A percentile compares a stretch with the other conserved stretches of the same genome.
These are phyloP conservation scores for Silene coronaria DNA, from an alignment of 179 eudicot species.

Conservation along the genomic window DNA sequence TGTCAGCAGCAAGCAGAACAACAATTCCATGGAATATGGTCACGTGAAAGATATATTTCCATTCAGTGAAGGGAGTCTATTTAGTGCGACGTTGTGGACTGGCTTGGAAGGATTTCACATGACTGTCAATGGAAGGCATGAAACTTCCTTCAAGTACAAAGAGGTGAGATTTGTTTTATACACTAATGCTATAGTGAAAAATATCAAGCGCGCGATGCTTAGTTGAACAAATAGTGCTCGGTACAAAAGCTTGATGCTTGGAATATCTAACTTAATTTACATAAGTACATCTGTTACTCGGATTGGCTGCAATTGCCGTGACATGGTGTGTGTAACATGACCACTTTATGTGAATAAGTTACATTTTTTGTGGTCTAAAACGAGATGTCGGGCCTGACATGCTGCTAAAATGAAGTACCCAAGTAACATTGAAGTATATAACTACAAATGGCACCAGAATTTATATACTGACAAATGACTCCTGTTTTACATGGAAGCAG, in stretches of 20 bases:
- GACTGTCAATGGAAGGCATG: constrained; percentile 96
- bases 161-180: constrained; percentile 42
- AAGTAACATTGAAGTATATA: background rate
- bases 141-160: constrained; percentile 76
- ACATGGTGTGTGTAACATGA: background rate
- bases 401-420: background rate
- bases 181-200: background rate
- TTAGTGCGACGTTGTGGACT: constrained; percentile 78
- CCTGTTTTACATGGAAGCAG: constrained; percentile 35
- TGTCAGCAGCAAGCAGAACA: constrained; percentile 27
- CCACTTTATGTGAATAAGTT: background rate
- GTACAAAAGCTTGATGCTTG: background rate
- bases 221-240: background rate
- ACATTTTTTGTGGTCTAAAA: background rate
- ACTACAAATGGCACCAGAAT: background rate
- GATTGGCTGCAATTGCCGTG: background rate
- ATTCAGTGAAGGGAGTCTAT: constrained; percentile 67
- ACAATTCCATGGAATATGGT: constrained; percentile 36
- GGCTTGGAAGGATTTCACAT: constrained; percentile 88
- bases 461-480: background rate
- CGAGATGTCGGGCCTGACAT: background rate
- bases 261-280: background rate
- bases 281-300: background rate
- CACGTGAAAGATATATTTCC: constrained; percentile 59
- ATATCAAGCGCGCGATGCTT: background rate